Evolutionary conservation across 2,329 filamentous ascomycete species (phyloP).

Genomic region (Arthrinium phaeospermum): DNA sequence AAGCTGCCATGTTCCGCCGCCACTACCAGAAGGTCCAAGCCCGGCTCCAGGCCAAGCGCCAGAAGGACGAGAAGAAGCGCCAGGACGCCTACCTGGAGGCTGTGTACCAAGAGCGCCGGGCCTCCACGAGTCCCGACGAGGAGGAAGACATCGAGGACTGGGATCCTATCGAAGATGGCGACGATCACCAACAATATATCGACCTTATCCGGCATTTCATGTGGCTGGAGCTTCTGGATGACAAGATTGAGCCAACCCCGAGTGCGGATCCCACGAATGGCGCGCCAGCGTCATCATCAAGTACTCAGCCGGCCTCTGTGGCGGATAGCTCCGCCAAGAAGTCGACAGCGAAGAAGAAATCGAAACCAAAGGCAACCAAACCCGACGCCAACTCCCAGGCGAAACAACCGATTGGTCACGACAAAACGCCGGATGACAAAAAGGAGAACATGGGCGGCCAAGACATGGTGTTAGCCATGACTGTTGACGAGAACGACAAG

Average conservation of each 20-base stretch:
- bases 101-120: slow-evolving; percentile 45
- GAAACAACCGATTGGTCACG: not conserved
- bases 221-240: slow-evolving; percentile 42
- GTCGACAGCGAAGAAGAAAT: slow-evolving; percentile 39
- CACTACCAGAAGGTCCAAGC: slow-evolving; percentile 50
- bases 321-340: slow-evolving; percentile 35
- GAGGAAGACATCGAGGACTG: slow-evolving; percentile 46
- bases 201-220: slow-evolving; percentile 52
- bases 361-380: slow-evolving; percentile 30
- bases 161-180: slow-evolving; percentile 56
- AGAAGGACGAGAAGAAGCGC: slow-evolving; percentile 47
- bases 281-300: slow-evolving; percentile 3
- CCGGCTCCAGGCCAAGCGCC: slow-evolving; percentile 44
- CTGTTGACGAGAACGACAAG: slow-evolving; percentile 21
- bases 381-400: not conserved
- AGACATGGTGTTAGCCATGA: slow-evolving; percentile 29
- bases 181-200: slow-evolving; percentile 49
- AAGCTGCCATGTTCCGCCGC: slow-evolving; percentile 53
- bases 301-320: slow-evolving; percentile 20
- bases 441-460: slow-evolving; percentile 26
- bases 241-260: slow-evolving; percentile 21
- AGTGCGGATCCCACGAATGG: slow-evolving; percentile 10
- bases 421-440: not conserved
- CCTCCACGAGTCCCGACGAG: slow-evolving; percentile 39
- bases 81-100: slow-evolving; percentile 51